phyloP scores from a whole-genome alignment of 108 stramenopile species.

The Skeletonema tropicum region DNA sequence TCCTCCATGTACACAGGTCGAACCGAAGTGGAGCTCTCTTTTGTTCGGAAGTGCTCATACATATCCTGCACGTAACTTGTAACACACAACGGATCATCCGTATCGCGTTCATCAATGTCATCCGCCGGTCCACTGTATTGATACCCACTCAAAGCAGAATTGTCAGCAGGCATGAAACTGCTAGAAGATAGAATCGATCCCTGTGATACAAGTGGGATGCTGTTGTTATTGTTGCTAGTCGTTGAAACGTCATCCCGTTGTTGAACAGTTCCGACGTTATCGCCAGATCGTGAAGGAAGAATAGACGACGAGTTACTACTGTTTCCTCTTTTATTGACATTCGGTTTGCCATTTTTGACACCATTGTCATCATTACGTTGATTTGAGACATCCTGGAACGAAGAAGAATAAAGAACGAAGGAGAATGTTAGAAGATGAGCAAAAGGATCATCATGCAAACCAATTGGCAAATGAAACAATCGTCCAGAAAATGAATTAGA shows the following conservation, averaged over 20 bases:
- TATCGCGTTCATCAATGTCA: conserved; percentile 95
- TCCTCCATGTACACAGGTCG: conserved; percentile 88
- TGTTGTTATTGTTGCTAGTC: background rate
- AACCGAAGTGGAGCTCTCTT: conserved; percentile 80
- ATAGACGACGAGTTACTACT: conserved; percentile 11
- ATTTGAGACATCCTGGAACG: conserved; percentile 51
- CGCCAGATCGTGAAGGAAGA: background rate
- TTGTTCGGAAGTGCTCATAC: conserved; percentile 90
- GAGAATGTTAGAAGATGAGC: background rate
- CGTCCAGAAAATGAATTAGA: conserved; percentile 5
- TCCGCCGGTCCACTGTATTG: conserved; percentile 82
- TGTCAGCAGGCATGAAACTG: conserved; percentile 11
- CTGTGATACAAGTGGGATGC: background rate
- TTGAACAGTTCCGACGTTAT: background rate
- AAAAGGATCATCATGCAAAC: background rate
- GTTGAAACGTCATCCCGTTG: background rate
- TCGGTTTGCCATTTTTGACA: background rate
- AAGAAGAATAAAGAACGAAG: conserved; percentile 1
- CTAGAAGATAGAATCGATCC: background rate
- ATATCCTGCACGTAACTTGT: conserved; percentile 96
- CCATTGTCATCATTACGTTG: conserved; percentile 4
- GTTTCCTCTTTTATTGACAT: conserved; percentile 11
- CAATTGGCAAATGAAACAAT: background rate
- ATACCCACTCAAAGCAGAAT: conserved; percentile 42
- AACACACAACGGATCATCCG: conserved; percentile 93